These are phyloP conservation scores for Citrus glauca DNA, from an alignment of 345 rosid genomes.

Conservation along the genomic window DNA sequence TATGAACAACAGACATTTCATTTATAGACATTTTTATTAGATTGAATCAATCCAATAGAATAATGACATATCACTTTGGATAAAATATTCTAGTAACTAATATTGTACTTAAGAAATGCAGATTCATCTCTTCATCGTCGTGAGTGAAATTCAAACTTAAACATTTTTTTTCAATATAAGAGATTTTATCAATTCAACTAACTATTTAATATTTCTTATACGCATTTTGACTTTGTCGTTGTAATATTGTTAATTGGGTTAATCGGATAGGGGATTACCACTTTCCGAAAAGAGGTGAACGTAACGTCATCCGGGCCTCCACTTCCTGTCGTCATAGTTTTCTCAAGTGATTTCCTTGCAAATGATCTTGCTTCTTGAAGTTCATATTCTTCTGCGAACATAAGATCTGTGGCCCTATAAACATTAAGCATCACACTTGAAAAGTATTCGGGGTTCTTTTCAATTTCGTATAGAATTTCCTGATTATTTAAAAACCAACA, in stretches of 20 bases:
- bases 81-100: rapidly evolving
- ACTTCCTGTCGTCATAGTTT: constrained; percentile 1
- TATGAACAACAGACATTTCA: too few species aligned
- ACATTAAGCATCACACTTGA: constrained; percentile 39
- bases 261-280: constrained; percentile 14
- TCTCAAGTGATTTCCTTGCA: constrained; percentile 39
- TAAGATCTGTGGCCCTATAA: constrained; percentile 54
- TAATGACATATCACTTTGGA: too few species aligned
- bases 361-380: constrained; percentile 48
- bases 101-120: too few species aligned
- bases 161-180: too few species aligned
- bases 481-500: constrained; percentile 51
- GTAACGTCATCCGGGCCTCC: background rate
- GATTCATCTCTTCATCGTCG: too few species aligned
- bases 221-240: too few species aligned
- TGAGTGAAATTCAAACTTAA: too few species aligned
- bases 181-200: rapidly evolving
- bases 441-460: constrained; percentile 28
- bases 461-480: constrained; percentile 28
- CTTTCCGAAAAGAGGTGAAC: background rate
- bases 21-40: too few species aligned
- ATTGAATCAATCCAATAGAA: too few species aligned
- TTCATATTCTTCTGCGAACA: constrained; percentile 51
- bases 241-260: too few species aligned
- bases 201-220: too few species aligned